Percentiles rank a stretch among this genome's conserved stretches.
phyloP scores from a whole-genome alignment of 2,329 filamentous ascomycete species.

The Venturia nashicola region DNA sequence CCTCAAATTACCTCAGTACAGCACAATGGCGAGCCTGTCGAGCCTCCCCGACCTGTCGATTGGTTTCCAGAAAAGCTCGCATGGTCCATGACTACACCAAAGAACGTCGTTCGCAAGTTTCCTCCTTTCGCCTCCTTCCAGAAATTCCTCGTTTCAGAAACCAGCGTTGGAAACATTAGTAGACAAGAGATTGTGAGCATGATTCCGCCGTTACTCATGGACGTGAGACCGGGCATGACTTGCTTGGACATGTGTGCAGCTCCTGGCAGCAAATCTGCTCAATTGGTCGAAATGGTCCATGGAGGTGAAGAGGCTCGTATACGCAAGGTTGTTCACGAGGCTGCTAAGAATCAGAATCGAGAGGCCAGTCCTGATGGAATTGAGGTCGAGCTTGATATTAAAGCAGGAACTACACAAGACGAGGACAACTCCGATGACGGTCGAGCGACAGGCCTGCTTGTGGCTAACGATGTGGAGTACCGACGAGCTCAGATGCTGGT shows the following conservation, averaged over 20 bases:
- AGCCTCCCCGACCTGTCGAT: slow-evolving; percentile 66
- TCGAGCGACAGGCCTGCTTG: slow-evolving; percentile 76
- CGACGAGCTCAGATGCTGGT: slow-evolving; percentile 95
- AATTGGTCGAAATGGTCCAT: slow-evolving; percentile 90
- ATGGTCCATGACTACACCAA: slow-evolving; percentile 97
- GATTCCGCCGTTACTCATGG: slow-evolving; percentile 92
- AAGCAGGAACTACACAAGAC: slow-evolving; percentile 17
- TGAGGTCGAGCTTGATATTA: slow-evolving; percentile 16
- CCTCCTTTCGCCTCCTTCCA: slow-evolving; percentile 91
- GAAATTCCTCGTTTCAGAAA: slow-evolving; percentile 95
- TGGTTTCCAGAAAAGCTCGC: slow-evolving; percentile 95
- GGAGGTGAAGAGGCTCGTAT: slow-evolving; percentile 82
- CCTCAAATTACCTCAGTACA: slow-evolving; percentile 79
- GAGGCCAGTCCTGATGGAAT: slow-evolving; percentile 36
- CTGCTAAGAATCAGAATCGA: slow-evolving; percentile 49
- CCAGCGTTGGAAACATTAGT: slow-evolving; percentile 92
- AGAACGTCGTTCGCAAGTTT: slow-evolving; percentile 88
- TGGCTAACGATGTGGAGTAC: slow-evolving; percentile 95
- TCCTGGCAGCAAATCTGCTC: slow-evolving; percentile 91
- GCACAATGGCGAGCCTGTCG: slow-evolving; percentile 68
- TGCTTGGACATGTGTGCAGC: slow-evolving; percentile 94
- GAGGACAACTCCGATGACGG: slow-evolving; percentile 60
- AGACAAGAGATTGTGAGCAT: slow-evolving; percentile 97
- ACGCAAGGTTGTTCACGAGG: slow-evolving; percentile 52
- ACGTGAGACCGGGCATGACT: slow-evolving; percentile 80